Percentiles rank a stretch among this genome's conserved stretches.
These are phyloP conservation scores for Wickerhamomyces kurtzmanii DNA, from an alignment of 805 yeast genomes.

Conservation along the genomic window DNA sequence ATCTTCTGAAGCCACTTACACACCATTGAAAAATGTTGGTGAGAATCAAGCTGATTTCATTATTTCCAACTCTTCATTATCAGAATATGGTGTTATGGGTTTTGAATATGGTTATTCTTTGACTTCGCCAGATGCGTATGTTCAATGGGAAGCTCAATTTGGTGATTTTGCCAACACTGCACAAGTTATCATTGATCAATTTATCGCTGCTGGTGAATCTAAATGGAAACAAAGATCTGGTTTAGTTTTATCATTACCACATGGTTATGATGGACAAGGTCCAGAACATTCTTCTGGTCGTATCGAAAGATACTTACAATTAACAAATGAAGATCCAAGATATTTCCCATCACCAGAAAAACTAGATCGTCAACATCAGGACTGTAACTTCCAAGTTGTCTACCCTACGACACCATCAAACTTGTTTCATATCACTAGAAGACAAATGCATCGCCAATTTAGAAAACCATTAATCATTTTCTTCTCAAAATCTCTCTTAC, in stretches of 20 bases:
- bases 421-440: slow-evolving; percentile 91
- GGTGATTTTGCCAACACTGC: slow-evolving; percentile 99
- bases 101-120: slow-evolving; percentile 98
- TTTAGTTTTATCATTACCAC: slow-evolving; percentile 89
- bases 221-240: slow-evolving; percentile 99
- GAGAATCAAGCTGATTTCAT: slow-evolving; percentile 80
- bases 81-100: slow-evolving; percentile 99
- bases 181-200: slow-evolving; percentile 95
- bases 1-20: slow-evolving; percentile 68
- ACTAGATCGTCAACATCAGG: slow-evolving; percentile 96
- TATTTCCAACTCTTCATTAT: slow-evolving; percentile 89
- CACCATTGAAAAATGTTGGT: slow-evolving; percentile 75
- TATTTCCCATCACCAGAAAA: slow-evolving; percentile 83
- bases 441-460: slow-evolving; percentile 99
- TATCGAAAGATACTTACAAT: slow-evolving; percentile 91
- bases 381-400: slow-evolving; percentile 94
- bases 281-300: slow-evolving; percentile 99
- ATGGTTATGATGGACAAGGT: slow-evolving; percentile 99
- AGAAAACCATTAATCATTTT: slow-evolving; percentile 81
- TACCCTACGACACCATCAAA: slow-evolving; percentile 98
- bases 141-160: slow-evolving; percentile 99
- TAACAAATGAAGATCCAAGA: slow-evolving; percentile 94
- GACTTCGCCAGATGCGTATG: slow-evolving; percentile 94
- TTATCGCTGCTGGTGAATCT: slow-evolving; percentile 91
- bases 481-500: slow-evolving; percentile 88